Evolutionary conservation across 2,329 filamentous ascomycete genomes (phyloP).

Genomic region (Aschersonia sp.): DNA sequence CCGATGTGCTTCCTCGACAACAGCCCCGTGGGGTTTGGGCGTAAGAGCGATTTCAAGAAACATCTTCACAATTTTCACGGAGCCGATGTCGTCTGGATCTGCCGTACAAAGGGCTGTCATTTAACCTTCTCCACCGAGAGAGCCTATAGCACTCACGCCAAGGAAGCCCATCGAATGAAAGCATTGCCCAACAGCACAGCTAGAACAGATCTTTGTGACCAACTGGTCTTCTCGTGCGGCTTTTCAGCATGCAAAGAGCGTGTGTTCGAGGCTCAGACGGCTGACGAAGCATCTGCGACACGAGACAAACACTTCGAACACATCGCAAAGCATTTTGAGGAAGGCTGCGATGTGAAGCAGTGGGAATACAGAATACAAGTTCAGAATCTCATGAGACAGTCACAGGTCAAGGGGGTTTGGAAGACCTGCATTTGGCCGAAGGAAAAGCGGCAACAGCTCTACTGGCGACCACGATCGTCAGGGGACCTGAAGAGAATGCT

Average conservation of each 20-base stretch:
- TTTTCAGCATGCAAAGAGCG: constrained; percentile 27
- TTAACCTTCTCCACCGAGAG: constrained; percentile 29
- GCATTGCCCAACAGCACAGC: constrained; percentile 25
- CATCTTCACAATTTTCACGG: constrained; percentile 33
- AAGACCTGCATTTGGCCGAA: constrained; percentile 31
- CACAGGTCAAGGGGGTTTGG: constrained; percentile 27
- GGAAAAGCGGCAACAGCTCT: constrained; percentile 23
- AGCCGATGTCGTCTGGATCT: constrained; percentile 26
- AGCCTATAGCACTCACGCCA: constrained; percentile 29
- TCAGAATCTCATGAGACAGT: constrained; percentile 28
- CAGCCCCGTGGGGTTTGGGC: constrained; percentile 28
- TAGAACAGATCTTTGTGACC: constrained; percentile 25
- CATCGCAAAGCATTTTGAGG: constrained; percentile 30
- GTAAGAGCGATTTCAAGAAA: constrained; percentile 34
- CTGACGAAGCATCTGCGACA: constrained; percentile 19
- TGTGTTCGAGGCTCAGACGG: constrained; percentile 23
- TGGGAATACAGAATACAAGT: constrained; percentile 29
- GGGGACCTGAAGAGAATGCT: constrained; percentile 29
- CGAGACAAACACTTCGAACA: constrained; percentile 31
- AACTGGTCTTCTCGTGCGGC: constrained; percentile 29
- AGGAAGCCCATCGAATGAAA: constrained; percentile 26
- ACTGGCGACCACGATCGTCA: constrained; percentile 25
- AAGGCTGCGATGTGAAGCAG: constrained; percentile 24
- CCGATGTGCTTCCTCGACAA: constrained; percentile 30
- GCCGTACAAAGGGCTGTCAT: constrained; percentile 24